A percentile compares a stretch with the other conserved stretches of the same genome.
Evolutionary conservation across 169 alveolate species (phyloP).

Genomic region (Ichthyophthirius multifiliis): DNA sequence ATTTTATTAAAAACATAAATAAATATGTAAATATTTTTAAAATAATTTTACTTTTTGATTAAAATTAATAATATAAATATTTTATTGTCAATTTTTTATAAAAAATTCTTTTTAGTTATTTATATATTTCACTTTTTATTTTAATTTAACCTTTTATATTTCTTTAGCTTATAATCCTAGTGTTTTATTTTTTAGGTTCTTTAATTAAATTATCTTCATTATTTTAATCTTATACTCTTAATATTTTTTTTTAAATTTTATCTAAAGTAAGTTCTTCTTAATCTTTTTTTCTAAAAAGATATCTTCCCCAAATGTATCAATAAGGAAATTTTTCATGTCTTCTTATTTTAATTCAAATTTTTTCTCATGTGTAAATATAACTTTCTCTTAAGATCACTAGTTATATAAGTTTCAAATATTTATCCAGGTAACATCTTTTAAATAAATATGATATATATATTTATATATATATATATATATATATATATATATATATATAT

Average conservation of each 20-base stretch:
- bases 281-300: not conserved
- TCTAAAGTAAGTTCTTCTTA: not conserved
- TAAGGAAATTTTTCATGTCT: not conserved
- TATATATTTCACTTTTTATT: too few relatives aligned
- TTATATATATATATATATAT: not conserved
- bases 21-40: too few relatives aligned
- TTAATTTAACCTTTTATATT: too few relatives aligned
- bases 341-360: not conserved
- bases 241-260: not conserved
- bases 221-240: not conserved
- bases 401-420: slow-evolving; percentile 21
- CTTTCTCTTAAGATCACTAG: slow-evolving; percentile 31
- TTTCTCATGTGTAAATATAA: slow-evolving; percentile 25
- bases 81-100: too few relatives aligned
- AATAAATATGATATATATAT: not conserved
- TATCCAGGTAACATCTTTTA: slow-evolving; percentile 28
- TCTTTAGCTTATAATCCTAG: too few relatives aligned
- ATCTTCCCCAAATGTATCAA: slow-evolving; percentile 17
- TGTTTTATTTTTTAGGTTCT: too few relatives aligned
- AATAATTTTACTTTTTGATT: too few relatives aligned
- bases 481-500: not conserved
- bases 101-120: too few relatives aligned
- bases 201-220: too few relatives aligned
- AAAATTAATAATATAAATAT: too few relatives aligned
- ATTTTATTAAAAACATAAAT: too few relatives aligned